These are phyloP conservation scores for Pleurotus cornucopiae DNA, from an alignment of 768 basidiomycete genomes.

Conservation along the genomic window DNA sequence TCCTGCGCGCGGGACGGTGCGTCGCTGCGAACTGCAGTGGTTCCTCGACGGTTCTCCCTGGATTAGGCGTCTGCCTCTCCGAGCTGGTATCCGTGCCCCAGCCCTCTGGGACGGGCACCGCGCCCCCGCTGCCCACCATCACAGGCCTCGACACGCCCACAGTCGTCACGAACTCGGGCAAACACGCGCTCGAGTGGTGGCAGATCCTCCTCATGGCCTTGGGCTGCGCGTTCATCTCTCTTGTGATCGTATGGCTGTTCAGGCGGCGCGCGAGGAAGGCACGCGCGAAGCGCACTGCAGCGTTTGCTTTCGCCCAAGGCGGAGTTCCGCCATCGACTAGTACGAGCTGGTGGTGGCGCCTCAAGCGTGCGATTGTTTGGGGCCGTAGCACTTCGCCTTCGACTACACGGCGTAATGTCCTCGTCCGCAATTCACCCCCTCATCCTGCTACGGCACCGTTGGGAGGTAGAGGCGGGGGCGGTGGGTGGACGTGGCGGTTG, in stretches of 20 bases:
- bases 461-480: conserved; percentile 17
- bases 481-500: conserved; percentile 53
- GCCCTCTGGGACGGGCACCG: conserved; percentile 41
- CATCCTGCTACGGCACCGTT: conserved; percentile 8
- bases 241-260: conserved; percentile 61
- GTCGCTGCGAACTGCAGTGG: conserved; percentile 37
- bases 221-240: conserved; percentile 73
- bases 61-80: conserved; percentile 65
- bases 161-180: conserved; percentile 13
- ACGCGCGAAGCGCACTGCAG: conserved; percentile 61
- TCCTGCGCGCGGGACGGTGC: conserved; percentile 48
- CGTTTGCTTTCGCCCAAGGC: conserved; percentile 51
- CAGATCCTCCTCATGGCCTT: conserved; percentile 79
- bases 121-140: conserved; percentile 45
- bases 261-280: conserved; percentile 64
- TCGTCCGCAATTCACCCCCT: conserved; percentile 26
- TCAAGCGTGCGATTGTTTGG: conserved; percentile 28
- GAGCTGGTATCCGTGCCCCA: conserved; percentile 58
- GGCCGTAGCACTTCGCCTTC: conserved; percentile 33
- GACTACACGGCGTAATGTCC: conserved; percentile 37
- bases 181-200: conserved; percentile 64
- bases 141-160: conserved; percentile 54
- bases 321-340: conserved; percentile 24
- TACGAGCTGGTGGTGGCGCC: conserved; percentile 47
- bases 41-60: conserved; percentile 35